Base-by-base conservation (phyloP, 192 early-diverging fungal species). In the Thamnidium elegans region DNA sequence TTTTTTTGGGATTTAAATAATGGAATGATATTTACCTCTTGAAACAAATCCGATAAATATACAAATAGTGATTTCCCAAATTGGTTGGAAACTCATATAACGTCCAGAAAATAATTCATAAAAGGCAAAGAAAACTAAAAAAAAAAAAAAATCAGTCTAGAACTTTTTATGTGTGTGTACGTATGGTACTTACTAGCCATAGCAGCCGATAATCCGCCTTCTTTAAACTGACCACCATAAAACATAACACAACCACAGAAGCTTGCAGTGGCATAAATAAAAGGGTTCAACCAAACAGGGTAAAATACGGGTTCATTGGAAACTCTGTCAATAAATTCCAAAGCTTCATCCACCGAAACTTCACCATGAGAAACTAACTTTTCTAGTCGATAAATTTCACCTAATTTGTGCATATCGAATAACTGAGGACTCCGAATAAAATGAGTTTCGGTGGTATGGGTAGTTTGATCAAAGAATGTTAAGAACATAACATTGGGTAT, bases 381-480 rank as follows among this genome's bases (percentile, higher is more conserved):
- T 48, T 86, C 81, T 8, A 85, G 62, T 17, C 81, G 78, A 73
- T 89, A 88, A 4, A 86, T 84, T 44, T 84, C 80, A 1, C 78
- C 80, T 46, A 86, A 74, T 30, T 84, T 81, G 73, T 82, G 77
- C 88, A 91, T 89, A 52, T 91, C 86, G 70, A 86, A 82, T 15
- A 81, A 79, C 0, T 83, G 74, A 8, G 78, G 50, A 9, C 76
- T 70, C 13, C 85, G 80, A 58, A 91, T 80, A 30, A 91, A 77
- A 62, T 89, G 89, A 0, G 90, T 91, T 60, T 91, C 89, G 13
- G 87, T 87, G 0, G 88, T 84, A 31, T 89, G 83, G 2, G 87
- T 91, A 44, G 84, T 82, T 8, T 79, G 78, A 70, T 91, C 87
- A 60, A 85, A 79, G 68, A 91, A 91, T 17, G 83, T 81, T 21